A percentile compares a stretch with the other conserved stretches of the same genome.
These are phyloP conservation scores for Thecaphora frezii DNA, from an alignment of 1,284 basidiomycete species.

Conservation along the genomic window DNA sequence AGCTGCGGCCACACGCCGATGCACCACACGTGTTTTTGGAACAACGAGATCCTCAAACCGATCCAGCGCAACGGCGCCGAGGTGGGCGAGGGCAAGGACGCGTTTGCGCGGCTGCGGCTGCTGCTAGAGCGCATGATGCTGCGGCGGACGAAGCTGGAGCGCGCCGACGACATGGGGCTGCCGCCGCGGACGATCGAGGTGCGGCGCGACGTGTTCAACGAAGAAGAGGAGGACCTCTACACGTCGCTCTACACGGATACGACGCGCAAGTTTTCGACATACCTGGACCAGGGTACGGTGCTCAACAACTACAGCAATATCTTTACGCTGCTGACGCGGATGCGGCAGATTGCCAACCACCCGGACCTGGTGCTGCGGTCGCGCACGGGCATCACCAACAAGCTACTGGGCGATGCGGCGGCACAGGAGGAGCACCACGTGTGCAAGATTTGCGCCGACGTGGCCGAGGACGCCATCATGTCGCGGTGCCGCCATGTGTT, in stretches of 20 bases:
- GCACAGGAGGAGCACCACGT: slow-evolving; percentile 58
- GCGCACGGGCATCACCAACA: slow-evolving; percentile 63
- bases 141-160: slow-evolving; percentile 74
- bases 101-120: slow-evolving; percentile 61
- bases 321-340: slow-evolving; percentile 62
- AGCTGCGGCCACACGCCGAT: slow-evolving; percentile 91
- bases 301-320: slow-evolving; percentile 59
- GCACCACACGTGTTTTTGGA: slow-evolving; percentile 73
- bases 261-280: slow-evolving; percentile 87
- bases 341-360: slow-evolving; percentile 61
- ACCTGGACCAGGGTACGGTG: slow-evolving; percentile 84
- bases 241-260: slow-evolving; percentile 88
- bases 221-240: slow-evolving; percentile 95
- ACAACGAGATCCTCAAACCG: slow-evolving; percentile 57
- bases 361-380: slow-evolving; percentile 92
- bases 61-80: slow-evolving; percentile 53
- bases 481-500: slow-evolving; percentile 80
- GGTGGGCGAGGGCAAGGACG: slow-evolving; percentile 50
- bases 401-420: slow-evolving; percentile 46
- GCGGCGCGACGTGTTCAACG: slow-evolving; percentile 88
- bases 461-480: slow-evolving; percentile 91
- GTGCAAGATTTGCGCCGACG: slow-evolving; percentile 92
- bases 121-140: slow-evolving; percentile 96
- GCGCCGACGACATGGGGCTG: slow-evolving; percentile 94
- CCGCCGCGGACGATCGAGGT: slow-evolving; percentile 90